Conservation (phyloP, 495 filamentous ascomycete species). For the Saxispiralis lemnorum region DNA sequence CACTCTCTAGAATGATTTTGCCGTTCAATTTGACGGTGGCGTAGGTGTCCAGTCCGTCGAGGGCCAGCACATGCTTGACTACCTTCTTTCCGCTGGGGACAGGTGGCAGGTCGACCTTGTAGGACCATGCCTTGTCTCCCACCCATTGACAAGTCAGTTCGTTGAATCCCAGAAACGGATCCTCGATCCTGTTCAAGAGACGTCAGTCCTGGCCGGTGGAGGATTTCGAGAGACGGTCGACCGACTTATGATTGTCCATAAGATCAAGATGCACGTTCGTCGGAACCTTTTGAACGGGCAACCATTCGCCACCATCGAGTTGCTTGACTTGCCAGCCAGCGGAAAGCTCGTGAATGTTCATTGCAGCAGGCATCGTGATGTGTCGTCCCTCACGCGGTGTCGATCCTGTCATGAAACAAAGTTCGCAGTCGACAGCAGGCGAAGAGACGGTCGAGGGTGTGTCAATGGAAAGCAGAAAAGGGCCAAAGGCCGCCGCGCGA, state of each 20-base stretch:
- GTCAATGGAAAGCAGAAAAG: too few species aligned
- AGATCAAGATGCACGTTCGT: slow-evolving; percentile 26
- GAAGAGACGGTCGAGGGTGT: too few species aligned
- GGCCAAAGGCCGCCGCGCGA: too few species aligned
- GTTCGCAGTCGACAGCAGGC: too few species aligned
- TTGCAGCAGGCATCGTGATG: slow-evolving; percentile 11
- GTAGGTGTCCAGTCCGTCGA: slow-evolving; percentile 26
- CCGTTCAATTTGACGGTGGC: slow-evolving; percentile 25
- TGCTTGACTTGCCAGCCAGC: slow-evolving; percentile 23
- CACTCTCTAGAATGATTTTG: slow-evolving; percentile 19
- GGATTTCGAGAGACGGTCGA: background rate
- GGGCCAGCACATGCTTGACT: slow-evolving; percentile 18
- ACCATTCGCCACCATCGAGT: slow-evolving; percentile 20
- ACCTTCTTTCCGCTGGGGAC: slow-evolving; percentile 2
- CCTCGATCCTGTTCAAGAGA: slow-evolving; percentile 18
- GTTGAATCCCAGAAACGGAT: slow-evolving; percentile 25
- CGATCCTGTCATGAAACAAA: too few species aligned
- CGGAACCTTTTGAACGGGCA: slow-evolving; percentile 20
- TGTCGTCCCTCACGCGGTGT: background rate
- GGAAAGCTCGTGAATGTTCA: slow-evolving; percentile 18
- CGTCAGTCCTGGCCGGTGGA: background rate
- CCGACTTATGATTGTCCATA: slow-evolving; percentile 21
- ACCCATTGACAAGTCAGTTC: slow-evolving; percentile 24
- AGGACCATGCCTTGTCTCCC: slow-evolving; percentile 22
- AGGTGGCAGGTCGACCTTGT: slow-evolving; percentile 18